Conservation (phyloP, 495 filamentous ascomycete genomes). For the Parachaetomium inaequale region DNA sequence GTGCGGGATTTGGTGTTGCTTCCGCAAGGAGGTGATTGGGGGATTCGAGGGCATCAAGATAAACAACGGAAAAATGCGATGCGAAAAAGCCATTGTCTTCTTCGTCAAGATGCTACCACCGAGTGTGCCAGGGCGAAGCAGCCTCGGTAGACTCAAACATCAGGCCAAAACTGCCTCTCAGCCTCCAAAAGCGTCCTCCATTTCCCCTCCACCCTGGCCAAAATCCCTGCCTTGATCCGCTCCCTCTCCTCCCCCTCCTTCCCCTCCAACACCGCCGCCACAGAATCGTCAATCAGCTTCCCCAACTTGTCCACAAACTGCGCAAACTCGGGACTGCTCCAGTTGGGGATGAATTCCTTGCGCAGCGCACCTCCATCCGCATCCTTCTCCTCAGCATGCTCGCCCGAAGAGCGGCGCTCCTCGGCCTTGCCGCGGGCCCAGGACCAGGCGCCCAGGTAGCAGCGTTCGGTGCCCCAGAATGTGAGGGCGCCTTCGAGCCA, state of each 20-base stretch:
- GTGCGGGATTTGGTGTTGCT: no score
- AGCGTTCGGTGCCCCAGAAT: slow-evolving; percentile 70
- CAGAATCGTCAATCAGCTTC: slow-evolving; percentile 31
- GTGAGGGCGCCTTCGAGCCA: slow-evolving; percentile 64
- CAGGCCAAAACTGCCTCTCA: slow-evolving; percentile 37
- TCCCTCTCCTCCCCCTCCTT: slow-evolving; percentile 17
- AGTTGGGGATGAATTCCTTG: slow-evolving; percentile 62
- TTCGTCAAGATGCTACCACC: no score
- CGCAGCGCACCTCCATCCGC: slow-evolving; percentile 60
- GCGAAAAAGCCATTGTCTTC: no score
- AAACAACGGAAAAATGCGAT: no score
- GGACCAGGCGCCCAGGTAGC: slow-evolving; percentile 58
- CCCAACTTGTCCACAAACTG: slow-evolving; percentile 48
- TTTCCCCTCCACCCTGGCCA: slow-evolving; percentile 29
- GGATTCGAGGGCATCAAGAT: no score
- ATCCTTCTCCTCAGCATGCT: slow-evolving; percentile 32
- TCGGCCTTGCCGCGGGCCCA: slow-evolving; percentile 44
- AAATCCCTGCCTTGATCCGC: slow-evolving; percentile 22
- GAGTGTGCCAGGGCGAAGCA: no score
- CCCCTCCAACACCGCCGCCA: slow-evolving; percentile 20
- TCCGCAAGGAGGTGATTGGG: no score
- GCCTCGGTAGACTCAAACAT: slow-evolving; percentile 20
- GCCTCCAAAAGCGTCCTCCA: slow-evolving; percentile 36
- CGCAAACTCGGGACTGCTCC: slow-evolving; percentile 58
- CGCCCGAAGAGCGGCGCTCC: slow-evolving; percentile 20